Evolutionary conservation across 176 grass and related monocot species (phyloP), one percentile per base, ranked within the genome.

Genomic region (Guadua angustifolia): DNA sequence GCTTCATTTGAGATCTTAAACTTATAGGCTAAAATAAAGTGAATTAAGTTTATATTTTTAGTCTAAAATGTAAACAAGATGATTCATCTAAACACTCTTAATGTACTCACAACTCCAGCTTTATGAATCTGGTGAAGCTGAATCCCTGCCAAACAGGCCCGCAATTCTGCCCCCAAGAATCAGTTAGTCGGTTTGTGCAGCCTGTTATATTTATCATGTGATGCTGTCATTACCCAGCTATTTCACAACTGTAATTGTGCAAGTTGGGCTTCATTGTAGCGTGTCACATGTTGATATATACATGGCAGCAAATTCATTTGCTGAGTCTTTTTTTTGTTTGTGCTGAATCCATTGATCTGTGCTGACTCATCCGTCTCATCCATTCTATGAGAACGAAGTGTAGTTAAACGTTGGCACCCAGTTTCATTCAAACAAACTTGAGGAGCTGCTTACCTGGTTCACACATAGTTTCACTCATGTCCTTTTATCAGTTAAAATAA

Each of bases 171-270:
- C 45, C 45, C 26, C 15, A 47, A 53, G 38, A 66, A 76, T 11
- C 71, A 82, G 50, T 25, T 82, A 77, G 55, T 77, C 4, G 11
- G 22, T 63, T 35, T 78, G 24, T 77, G 80, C 12, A 61, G 24
- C 83, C 7, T 52, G 72, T 60, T 63, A 83, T 79, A 26, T 40
- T 71, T 71, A 53, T 65, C 75, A 49, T 16, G 17, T 35, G 55
- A 81, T 77, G 74, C 7, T 60, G 36, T 75, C 39, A 13, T 81
- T 57, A 49, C 76, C 38, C 15, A 76, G 26, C 29, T 26, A 25
- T 88, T 67, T n/a, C 7, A 19, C 63, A 82, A 60, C 8, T 77
- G 63, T 88, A 82, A 62, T 67, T 69, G 39, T 77, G 62, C 17
- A 59, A 62, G 53, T 9, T 88, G 71, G 51, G 52, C 11, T 59